phyloP scores from a whole-genome alignment of 2,329 filamentous ascomycete species.

The Pseudocercospora macadamiae region DNA sequence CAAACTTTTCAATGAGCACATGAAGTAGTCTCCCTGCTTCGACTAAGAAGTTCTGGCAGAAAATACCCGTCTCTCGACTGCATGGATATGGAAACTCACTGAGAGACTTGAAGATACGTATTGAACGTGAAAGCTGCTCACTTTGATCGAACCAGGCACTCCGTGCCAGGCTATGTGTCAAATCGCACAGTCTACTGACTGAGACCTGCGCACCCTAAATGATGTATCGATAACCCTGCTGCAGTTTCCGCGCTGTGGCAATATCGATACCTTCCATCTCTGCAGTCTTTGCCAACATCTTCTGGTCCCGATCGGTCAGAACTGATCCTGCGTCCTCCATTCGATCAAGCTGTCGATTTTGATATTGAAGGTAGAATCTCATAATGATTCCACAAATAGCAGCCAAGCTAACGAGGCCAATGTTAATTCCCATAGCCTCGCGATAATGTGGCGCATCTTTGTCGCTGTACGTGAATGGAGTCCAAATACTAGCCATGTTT shows the following conservation, averaged over 20 bases:
- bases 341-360: conserved; percentile 56
- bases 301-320: conserved; percentile 53
- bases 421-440: conserved; percentile 39
- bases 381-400: conserved; percentile 34
- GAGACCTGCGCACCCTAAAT: no score
- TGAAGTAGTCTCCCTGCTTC: no score
- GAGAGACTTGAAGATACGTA: no score
- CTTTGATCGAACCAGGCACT: no score
- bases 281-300: conserved; percentile 53
- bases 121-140: no score
- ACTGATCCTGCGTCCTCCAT: conserved; percentile 53
- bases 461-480: conserved; percentile 44
- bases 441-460: conserved; percentile 34
- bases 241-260: conserved; percentile 52
- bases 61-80: no score
- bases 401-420: conserved; percentile 34
- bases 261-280: conserved; percentile 56
- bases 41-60: no score
- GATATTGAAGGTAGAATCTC: conserved; percentile 36
- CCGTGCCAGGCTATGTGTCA: no score
- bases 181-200: no score
- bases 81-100: no score
- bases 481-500: conserved; percentile 69
- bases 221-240: conserved; percentile 60
- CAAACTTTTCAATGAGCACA: no score